Percentiles rank a stretch among this genome's conserved stretches.
Conservation (phyloP, 768 basidiomycete species). For the Boletus rubescentipes region DNA sequence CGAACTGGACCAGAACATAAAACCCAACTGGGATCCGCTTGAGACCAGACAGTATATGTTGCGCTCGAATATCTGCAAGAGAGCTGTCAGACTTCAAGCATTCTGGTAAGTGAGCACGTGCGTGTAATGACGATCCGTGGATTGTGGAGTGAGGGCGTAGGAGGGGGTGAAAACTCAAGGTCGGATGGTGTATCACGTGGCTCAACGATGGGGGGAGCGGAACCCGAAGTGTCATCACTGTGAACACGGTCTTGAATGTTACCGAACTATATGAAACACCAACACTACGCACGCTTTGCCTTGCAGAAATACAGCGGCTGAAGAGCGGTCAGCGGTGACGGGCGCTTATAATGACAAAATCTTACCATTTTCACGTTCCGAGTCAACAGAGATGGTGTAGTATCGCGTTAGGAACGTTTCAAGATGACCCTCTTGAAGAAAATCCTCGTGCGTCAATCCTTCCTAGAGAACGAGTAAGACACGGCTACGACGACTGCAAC, state of each 20-base stretch:
- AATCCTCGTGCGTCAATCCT: background rate
- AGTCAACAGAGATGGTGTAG: background rate
- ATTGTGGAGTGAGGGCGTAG: background rate
- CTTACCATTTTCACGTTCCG: background rate
- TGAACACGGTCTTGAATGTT: background rate
- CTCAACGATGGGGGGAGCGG: background rate
- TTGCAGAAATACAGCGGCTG: background rate
- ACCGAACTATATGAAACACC: too few species aligned
- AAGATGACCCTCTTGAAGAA: background rate
- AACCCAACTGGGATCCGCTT: background rate
- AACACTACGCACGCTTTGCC: background rate
- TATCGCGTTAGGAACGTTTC: background rate
- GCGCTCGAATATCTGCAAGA: background rate
- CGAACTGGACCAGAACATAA: background rate
- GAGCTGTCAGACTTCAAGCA: background rate
- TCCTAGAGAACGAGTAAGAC: background rate
- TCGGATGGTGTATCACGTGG: background rate
- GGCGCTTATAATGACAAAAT: background rate
- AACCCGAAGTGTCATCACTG: background rate
- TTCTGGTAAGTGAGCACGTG: background rate
- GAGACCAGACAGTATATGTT: background rate
- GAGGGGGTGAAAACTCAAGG: background rate
- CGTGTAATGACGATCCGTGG: background rate
- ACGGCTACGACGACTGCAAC: too few species aligned
- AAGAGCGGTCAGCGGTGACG: background rate